Conservation (phyloP, 2,329 filamentous ascomycete genomes). For the Diaporthe helianthi region DNA sequence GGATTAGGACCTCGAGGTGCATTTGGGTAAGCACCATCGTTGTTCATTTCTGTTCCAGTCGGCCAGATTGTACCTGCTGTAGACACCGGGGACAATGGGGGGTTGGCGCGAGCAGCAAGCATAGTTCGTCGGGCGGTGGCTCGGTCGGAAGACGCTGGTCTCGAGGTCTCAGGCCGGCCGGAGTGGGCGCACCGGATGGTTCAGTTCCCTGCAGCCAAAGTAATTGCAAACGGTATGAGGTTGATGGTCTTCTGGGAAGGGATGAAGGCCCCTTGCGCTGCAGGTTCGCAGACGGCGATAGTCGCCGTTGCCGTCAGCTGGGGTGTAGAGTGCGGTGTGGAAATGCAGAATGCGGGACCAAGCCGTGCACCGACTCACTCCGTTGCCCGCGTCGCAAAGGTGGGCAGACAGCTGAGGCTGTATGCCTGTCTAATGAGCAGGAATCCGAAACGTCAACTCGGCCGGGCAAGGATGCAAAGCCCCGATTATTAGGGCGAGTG, state of each 20-base stretch:
- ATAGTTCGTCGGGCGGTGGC: constrained; percentile 26
- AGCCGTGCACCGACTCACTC: background rate
- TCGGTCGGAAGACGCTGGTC: constrained; percentile 2
- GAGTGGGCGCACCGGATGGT: constrained; percentile 1
- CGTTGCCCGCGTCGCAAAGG: constrained; percentile 30
- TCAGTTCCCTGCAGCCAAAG: constrained; percentile 1
- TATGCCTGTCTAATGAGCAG: constrained; percentile 16
- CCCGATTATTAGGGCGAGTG: constrained; percentile 13
- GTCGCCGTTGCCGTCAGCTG: constrained; percentile 25
- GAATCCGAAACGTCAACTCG: constrained; percentile 32
- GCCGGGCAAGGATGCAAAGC: constrained; percentile 20
- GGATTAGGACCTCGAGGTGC: constrained; percentile 28
- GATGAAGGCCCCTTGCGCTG: background rate
- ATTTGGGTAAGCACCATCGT: constrained; percentile 59
- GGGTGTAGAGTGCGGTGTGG: constrained; percentile 12
- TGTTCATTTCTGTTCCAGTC: constrained; percentile 65
- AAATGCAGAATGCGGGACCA: background rate
- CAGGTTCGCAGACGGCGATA: constrained; percentile 22
- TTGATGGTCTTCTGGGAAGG: background rate
- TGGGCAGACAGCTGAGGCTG: constrained; percentile 7
- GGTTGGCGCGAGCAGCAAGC: constrained; percentile 54
- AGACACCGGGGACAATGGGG: constrained; percentile 82
- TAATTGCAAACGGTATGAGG: constrained; percentile 1
- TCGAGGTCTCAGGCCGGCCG: constrained; percentile 16
- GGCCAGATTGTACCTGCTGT: constrained; percentile 86